phyloP scores from a whole-genome alignment of 2,329 filamentous ascomycete species.

The Arthrobotrys conoides region DNA sequence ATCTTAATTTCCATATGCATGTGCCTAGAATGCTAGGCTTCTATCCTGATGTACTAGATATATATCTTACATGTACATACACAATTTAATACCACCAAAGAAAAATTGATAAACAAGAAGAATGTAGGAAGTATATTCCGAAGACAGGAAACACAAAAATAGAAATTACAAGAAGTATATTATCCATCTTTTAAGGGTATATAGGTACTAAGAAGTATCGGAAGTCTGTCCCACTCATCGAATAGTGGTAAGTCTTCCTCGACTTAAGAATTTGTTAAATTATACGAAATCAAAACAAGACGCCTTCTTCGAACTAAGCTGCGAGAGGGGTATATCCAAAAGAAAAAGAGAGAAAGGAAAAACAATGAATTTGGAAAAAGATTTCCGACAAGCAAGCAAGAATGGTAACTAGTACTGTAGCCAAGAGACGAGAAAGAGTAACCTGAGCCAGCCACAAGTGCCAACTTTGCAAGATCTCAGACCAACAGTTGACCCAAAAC shows the following conservation, averaged over 20 bases:
- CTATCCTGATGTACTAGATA: not conserved
- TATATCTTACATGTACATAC: slow-evolving; percentile 2
- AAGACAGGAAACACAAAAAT: not conserved
- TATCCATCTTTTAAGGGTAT: not conserved
- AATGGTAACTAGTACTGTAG: no score
- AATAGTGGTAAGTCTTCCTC: no score
- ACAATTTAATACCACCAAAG: not conserved
- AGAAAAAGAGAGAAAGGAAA: not conserved
- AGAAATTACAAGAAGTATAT: not conserved
- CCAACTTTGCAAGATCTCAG: not conserved
- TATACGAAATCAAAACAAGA: not conserved
- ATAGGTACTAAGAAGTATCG: not conserved
- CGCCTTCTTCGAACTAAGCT: not conserved
- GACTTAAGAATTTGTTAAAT: no score
- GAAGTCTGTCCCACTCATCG: not conserved
- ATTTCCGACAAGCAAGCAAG: no score
- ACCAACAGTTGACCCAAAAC: not conserved
- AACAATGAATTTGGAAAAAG: not conserved
- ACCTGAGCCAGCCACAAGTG: not conserved
- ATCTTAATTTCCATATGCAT: not conserved
- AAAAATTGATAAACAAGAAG: not conserved
- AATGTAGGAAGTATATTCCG: not conserved
- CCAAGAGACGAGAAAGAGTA: not conserved
- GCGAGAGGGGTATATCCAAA: not conserved
- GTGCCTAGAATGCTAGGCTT: not conserved